These are phyloP conservation scores for Lindgomyces ingoldianus DNA, from an alignment of 495 filamentous ascomycete genomes.

Conservation along the genomic window DNA sequence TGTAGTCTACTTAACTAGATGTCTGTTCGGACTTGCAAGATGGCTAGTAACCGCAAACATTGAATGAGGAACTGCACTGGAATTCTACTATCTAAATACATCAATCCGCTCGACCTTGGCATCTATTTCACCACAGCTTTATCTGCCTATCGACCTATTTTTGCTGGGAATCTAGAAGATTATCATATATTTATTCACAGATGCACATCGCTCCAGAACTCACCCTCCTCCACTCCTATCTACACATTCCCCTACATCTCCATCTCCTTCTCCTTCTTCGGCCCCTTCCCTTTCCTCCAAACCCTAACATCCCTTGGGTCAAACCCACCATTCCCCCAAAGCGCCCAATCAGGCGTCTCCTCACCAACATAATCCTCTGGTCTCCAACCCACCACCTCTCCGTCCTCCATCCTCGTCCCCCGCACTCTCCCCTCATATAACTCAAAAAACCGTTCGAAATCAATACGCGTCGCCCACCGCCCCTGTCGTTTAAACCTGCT, in stretches of 20 bases:
- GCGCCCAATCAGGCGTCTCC: slow-evolving; percentile 86
- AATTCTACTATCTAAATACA: no score
- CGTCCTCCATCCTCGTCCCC: slow-evolving; percentile 85
- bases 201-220: not conserved
- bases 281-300: slow-evolving; percentile 67
- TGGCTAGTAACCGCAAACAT: no score
- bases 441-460: slow-evolving; percentile 87
- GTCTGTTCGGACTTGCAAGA: no score
- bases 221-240: not conserved
- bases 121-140: no score
- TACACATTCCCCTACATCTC: not conserved
- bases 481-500: slow-evolving; percentile 70
- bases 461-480: slow-evolving; percentile 88
- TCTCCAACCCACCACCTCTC: slow-evolving; percentile 67
- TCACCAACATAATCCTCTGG: slow-evolving; percentile 89
- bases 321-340: slow-evolving; percentile 92
- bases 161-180: no score
- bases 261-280: slow-evolving; percentile 59
- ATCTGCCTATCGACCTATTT: no score
- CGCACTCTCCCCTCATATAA: slow-evolving; percentile 67
- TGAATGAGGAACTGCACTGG: no score
- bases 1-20: no score
- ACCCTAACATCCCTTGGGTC: slow-evolving; percentile 87
- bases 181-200: no score
- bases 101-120: no score